A percentile compares a stretch with the other conserved stretches of the same genome.
Evolutionary conservation across 164 flowering plant species (phyloP).

Genomic region (Buxus sempervirens): DNA sequence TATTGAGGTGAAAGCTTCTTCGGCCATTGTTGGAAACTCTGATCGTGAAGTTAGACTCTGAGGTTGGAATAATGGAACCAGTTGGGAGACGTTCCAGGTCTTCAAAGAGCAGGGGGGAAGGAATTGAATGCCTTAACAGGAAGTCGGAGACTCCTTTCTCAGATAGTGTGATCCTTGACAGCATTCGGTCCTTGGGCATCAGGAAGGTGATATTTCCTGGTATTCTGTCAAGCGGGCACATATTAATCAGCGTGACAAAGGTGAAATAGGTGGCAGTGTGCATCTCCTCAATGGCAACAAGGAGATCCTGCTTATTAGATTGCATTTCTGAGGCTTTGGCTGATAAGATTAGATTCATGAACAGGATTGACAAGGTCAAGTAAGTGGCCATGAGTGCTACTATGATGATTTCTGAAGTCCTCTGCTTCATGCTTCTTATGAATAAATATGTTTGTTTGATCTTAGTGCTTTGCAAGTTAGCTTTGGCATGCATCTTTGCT

Average conservation of each 20-base stretch:
- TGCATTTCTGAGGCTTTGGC: slow-evolving; percentile 9
- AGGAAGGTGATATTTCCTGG: slow-evolving; percentile 67
- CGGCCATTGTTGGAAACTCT: slow-evolving; percentile 52
- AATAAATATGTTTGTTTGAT: neutral
- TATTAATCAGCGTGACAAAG: slow-evolving; percentile 65
- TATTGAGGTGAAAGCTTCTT: slow-evolving; percentile 46
- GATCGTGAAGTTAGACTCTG: slow-evolving; percentile 33
- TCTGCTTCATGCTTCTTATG: slow-evolving; percentile 8
- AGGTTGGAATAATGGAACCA: slow-evolving; percentile 59
- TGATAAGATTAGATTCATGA: slow-evolving; percentile 22
- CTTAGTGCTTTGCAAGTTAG: slow-evolving; percentile 21
- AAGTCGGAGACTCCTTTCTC: slow-evolving; percentile 36
- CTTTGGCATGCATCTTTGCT: slow-evolving; percentile 34
- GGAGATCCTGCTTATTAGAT: slow-evolving; percentile 27
- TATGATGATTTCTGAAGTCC: neutral
- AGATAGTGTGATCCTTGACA: slow-evolving; percentile 33
- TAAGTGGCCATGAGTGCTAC: slow-evolving; percentile 14
- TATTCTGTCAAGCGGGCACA: slow-evolving; percentile 41
- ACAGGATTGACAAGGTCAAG: slow-evolving; percentile 14
- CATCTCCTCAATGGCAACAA: slow-evolving; percentile 63
- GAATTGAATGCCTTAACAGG: slow-evolving; percentile 67
- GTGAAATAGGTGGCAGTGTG: slow-evolving; percentile 68
- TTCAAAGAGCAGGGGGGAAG: slow-evolving; percentile 62
- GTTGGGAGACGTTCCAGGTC: slow-evolving; percentile 52
- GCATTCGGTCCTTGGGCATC: slow-evolving; percentile 71